Conservation (phyloP, 2,329 filamentous ascomycete genomes). For the Penicillium sp. region DNA sequence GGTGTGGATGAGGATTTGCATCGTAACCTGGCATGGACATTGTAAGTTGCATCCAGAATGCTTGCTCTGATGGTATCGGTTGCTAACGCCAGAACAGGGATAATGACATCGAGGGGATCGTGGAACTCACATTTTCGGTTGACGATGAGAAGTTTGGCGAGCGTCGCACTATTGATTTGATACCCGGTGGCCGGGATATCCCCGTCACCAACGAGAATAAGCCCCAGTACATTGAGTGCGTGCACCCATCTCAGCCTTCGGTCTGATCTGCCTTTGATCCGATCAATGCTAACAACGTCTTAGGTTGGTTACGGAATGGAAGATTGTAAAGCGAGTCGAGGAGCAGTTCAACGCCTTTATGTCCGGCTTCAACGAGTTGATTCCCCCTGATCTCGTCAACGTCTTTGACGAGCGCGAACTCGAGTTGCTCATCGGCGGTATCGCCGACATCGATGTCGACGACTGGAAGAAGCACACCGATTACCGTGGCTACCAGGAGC, state of each 20-base stretch:
- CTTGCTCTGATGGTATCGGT: background rate
- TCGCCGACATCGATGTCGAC: slow-evolving; percentile 98
- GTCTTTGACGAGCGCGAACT: slow-evolving; percentile 98
- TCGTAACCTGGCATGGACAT: slow-evolving; percentile 91
- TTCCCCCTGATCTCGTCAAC: slow-evolving; percentile 92
- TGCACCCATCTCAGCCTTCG: slow-evolving; percentile 10
- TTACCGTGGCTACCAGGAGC: slow-evolving; percentile 97
- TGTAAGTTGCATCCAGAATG: slow-evolving; percentile 48
- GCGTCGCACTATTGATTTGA: slow-evolving; percentile 88
- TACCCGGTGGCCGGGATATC: slow-evolving; percentile 83
- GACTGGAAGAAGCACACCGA: slow-evolving; percentile 99
- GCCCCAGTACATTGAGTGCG: slow-evolving; percentile 92
- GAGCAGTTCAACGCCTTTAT: slow-evolving; percentile 99
- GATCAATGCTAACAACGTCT: background rate
- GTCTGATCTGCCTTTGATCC: background rate
- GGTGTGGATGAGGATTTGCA: slow-evolving; percentile 98
- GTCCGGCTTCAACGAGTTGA: slow-evolving; percentile 94
- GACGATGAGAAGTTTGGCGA: slow-evolving; percentile 97
- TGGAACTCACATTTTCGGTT: slow-evolving; percentile 94
- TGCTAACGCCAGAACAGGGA: slow-evolving; percentile 52
- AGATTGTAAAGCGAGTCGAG: slow-evolving; percentile 95
- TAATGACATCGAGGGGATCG: slow-evolving; percentile 91
- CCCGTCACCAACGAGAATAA: slow-evolving; percentile 99
- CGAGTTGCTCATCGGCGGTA: slow-evolving; percentile 93
- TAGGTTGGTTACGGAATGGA: slow-evolving; percentile 94